phyloP scores from a whole-genome alignment of 495 filamentous ascomycete genomes.

The Bryoglossum gracile region DNA sequence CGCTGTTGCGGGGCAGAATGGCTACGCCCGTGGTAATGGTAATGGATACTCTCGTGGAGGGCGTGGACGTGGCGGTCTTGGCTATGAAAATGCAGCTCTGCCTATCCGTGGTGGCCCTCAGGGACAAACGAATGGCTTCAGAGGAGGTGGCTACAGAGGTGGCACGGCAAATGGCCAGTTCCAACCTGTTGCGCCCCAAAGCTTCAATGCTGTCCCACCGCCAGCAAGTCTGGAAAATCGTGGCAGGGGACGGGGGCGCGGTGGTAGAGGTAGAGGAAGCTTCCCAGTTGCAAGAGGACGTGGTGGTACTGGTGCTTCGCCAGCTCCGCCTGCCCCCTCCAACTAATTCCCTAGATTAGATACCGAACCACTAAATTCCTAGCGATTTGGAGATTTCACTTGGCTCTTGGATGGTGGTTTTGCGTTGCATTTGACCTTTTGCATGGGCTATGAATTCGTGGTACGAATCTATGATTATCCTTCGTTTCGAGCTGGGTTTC shows the following conservation, averaged over 20 bases:
- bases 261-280: slow-evolving; percentile 16
- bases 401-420: neutral
- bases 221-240: slow-evolving; percentile 56
- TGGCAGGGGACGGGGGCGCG: slow-evolving; percentile 42
- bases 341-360: neutral
- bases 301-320: slow-evolving; percentile 8
- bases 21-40: slow-evolving; percentile 28
- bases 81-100: slow-evolving; percentile 21
- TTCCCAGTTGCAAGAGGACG: slow-evolving; percentile 15
- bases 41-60: slow-evolving; percentile 23
- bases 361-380: no score
- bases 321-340: neutral
- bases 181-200: slow-evolving; percentile 48
- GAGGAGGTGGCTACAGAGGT: slow-evolving; percentile 25
- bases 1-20: slow-evolving; percentile 39
- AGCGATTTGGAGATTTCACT: slow-evolving; percentile 1
- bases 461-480: neutral
- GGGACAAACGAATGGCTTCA: slow-evolving; percentile 29
- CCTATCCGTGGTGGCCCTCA: slow-evolving; percentile 19
- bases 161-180: slow-evolving; percentile 23
- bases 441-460: neutral
- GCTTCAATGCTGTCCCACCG: slow-evolving; percentile 72
- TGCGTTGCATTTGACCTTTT: neutral
- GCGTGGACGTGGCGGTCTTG: slow-evolving; percentile 32
- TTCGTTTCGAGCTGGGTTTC: neutral